A percentile compares a stretch with the other conserved stretches of the same genome.
Evolutionary conservation across 495 filamentous ascomycete species (phyloP).

Genomic region (Friedmanniomyces simplex): DNA sequence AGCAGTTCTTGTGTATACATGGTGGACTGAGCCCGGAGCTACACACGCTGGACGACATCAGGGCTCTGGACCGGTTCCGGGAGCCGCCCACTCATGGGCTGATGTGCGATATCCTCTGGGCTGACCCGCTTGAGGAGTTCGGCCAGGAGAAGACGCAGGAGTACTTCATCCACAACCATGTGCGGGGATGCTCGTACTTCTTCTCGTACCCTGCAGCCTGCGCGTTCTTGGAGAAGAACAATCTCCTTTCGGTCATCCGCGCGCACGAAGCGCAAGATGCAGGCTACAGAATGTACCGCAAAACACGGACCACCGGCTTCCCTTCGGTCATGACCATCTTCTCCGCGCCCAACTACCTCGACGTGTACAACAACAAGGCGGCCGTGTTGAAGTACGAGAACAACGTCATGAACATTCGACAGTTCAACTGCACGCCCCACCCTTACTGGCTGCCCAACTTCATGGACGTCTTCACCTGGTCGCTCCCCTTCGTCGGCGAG

Average conservation of each 20-base stretch:
- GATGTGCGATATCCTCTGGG: slow-evolving; percentile 99
- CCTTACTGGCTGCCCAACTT: slow-evolving; percentile 99
- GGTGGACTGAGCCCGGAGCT: slow-evolving; percentile 91
- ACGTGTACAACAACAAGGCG: slow-evolving; percentile 99
- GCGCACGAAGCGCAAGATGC: slow-evolving; percentile 99
- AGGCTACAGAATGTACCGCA: slow-evolving; percentile 97
- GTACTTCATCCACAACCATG: slow-evolving; percentile 96
- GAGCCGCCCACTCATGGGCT: slow-evolving; percentile 94
- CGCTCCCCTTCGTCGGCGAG: slow-evolving; percentile 93
- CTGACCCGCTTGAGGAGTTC: slow-evolving; percentile 97
- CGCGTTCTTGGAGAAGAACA: slow-evolving; percentile 97
- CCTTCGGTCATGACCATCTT: slow-evolving; percentile 99
- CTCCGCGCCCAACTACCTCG: slow-evolving; percentile 95
- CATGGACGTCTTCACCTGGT: slow-evolving; percentile 99
- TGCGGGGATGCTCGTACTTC: slow-evolving; percentile 97
- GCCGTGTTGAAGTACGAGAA: slow-evolving; percentile 98
- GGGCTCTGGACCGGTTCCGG: slow-evolving; percentile 93
- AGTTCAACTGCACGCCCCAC: slow-evolving; percentile 99
- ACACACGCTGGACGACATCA: slow-evolving; percentile 88
- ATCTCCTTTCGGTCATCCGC: slow-evolving; percentile 90
- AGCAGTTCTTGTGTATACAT: slow-evolving; percentile 98
- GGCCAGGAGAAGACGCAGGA: slow-evolving; percentile 96
- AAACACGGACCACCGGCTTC: slow-evolving; percentile 95
- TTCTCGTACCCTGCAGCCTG: slow-evolving; percentile 99
- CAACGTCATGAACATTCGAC: slow-evolving; percentile 99